Conservation (phyloP, 768 basidiomycete genomes). For the Mycena haematopus region DNA sequence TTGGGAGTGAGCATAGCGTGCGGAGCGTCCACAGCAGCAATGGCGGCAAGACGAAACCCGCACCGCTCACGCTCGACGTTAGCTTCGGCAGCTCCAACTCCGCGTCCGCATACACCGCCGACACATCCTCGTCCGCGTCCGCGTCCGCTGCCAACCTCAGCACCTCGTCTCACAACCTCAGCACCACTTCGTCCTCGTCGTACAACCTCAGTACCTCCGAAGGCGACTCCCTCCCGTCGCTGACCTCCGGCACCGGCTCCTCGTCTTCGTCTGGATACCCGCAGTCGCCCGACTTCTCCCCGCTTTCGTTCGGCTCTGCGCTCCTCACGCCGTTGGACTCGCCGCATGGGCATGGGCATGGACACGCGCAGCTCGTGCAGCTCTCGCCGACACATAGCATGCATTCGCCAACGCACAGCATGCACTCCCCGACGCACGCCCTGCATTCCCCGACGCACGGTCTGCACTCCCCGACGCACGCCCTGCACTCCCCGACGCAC, state of each 20-base stretch:
- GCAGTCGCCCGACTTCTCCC: slow-evolving; percentile 55
- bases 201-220: background rate
- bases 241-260: slow-evolving; percentile 31
- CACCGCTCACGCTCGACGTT: slow-evolving; percentile 25
- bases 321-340: slow-evolving; percentile 57
- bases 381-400: slow-evolving; percentile 33
- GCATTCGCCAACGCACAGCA: slow-evolving; percentile 6
- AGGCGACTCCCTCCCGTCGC: slow-evolving; percentile 16
- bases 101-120: no score
- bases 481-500: background rate
- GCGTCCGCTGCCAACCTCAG: background rate
- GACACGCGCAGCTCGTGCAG: background rate
- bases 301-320: slow-evolving; percentile 53
- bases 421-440: background rate
- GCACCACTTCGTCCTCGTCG: background rate
- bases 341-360: slow-evolving; percentile 47
- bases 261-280: slow-evolving; percentile 30
- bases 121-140: no score
- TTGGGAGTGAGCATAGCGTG: slow-evolving; percentile 35
- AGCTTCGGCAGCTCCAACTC: slow-evolving; percentile 21
- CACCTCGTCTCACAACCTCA: background rate
- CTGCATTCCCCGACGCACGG: slow-evolving; percentile 7
- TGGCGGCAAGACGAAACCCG: slow-evolving; percentile 11
- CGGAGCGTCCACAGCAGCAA: slow-evolving; percentile 5
- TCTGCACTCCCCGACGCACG: slow-evolving; percentile 6